Percentiles rank a stretch among this genome's conserved stretches.
Conservation (phyloP, 2,329 filamentous ascomycete species). For the Aureobasidium sp. region DNA sequence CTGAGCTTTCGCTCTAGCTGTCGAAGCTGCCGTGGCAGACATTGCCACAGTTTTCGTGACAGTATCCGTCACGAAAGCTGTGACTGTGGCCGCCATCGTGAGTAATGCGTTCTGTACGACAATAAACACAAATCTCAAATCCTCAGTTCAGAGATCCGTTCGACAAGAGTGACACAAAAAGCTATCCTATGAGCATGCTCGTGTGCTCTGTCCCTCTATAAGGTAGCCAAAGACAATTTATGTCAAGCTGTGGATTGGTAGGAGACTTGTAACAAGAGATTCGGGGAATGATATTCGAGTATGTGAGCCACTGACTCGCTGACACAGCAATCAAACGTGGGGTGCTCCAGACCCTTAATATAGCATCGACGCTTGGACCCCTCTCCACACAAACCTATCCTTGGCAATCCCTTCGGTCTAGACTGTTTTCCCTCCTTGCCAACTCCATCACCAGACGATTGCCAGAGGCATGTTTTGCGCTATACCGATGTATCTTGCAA, state of each 20-base stretch:
- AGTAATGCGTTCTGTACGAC: neutral
- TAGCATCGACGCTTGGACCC: neutral
- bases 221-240: neutral
- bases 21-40: conserved; percentile 20
- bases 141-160: neutral
- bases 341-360: neutral
- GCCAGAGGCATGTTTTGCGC: no score
- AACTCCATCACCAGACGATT: neutral
- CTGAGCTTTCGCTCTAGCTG: conserved; percentile 41
- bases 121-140: neutral
- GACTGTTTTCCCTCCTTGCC: neutral
- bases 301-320: conserved; percentile 4
- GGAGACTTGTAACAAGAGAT: neutral
- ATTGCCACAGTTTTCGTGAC: conserved; percentile 19
- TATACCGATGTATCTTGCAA: neutral
- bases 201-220: neutral
- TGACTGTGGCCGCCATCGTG: conserved; percentile 17
- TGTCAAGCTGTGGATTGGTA: neutral
- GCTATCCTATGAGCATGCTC: neutral
- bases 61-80: conserved; percentile 16
- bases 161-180: no score
- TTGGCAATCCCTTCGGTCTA: neutral
- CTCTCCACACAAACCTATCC: neutral
- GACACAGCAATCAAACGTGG: neutral
- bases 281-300: neutral